These are phyloP conservation scores for Dendrobium catenatum DNA, from an alignment of 106 monocot species.

Conservation along the genomic window DNA sequence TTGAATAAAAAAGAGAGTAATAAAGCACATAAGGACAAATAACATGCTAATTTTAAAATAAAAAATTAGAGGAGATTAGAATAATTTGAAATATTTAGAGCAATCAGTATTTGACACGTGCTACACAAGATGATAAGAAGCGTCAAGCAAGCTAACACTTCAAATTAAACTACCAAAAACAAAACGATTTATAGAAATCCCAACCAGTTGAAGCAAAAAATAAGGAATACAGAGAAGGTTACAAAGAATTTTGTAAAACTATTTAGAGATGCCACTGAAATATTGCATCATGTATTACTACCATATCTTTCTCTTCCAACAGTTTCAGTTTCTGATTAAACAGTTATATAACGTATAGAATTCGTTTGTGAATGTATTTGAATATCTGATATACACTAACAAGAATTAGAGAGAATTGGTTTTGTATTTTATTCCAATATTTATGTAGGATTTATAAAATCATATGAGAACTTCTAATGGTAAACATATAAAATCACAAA, in stretches of 20 bases:
- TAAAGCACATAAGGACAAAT: neutral
- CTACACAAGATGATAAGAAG: neutral
- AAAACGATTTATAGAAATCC: neutral
- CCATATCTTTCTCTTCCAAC: neutral
- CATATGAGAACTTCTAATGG: no score
- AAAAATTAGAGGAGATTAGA: neutral
- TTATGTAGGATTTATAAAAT: no score
- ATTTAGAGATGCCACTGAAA: neutral
- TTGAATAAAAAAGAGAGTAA: neutral
- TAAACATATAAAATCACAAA: no score
- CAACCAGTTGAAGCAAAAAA: neutral
- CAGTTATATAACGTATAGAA: neutral
- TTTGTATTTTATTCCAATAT: no score
- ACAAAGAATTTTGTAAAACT: neutral
- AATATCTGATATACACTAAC: neutral
- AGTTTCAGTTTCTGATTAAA: neutral
- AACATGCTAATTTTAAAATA: neutral
- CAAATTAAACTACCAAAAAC: neutral
- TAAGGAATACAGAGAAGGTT: neutral
- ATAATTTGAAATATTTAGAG: neutral
- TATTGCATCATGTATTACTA: neutral
- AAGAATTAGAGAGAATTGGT: neutral
- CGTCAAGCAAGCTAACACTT: neutral
- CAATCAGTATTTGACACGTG: neutral
- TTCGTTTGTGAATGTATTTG: neutral